phyloP scores from a whole-genome alignment of 768 basidiomycete genomes.

The Boletus huronensis region DNA sequence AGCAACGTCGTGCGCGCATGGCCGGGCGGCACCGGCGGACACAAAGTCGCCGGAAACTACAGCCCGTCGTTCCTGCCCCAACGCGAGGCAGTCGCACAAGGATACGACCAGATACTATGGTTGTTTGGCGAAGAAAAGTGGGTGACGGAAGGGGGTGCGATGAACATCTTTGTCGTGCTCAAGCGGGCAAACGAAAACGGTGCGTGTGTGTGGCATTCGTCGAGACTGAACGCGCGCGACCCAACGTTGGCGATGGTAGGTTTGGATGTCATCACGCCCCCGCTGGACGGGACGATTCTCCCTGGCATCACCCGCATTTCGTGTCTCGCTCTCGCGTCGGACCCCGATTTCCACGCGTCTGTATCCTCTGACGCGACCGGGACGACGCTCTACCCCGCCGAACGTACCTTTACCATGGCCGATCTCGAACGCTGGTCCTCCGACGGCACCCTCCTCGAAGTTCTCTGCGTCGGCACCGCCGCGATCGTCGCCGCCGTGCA shows the following conservation, averaged over 20 bases:
- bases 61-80: constrained; percentile 61
- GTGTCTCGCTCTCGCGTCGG: constrained; percentile 65
- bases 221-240: too few relatives aligned
- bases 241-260: too few relatives aligned
- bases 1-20: constrained; percentile 75
- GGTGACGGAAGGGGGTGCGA: constrained; percentile 63
- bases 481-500: constrained; percentile 71
- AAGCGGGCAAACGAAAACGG: constrained; percentile 52
- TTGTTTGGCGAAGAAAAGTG: constrained; percentile 57
- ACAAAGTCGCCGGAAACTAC: constrained; percentile 67
- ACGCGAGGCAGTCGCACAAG: constrained; percentile 56
- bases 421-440: constrained; percentile 54
- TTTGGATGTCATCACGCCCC: constrained; percentile 84
- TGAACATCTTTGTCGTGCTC: constrained; percentile 78
- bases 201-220: too few relatives aligned
- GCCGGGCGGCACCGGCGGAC: constrained; percentile 70
- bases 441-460: constrained; percentile 69
- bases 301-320: constrained; percentile 91
- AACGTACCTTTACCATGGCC: constrained; percentile 56
- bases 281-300: constrained; percentile 87
- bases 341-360: constrained; percentile 45
- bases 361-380: background rate
- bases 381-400: constrained; percentile 44
- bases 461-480: constrained; percentile 84
- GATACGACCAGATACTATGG: constrained; percentile 81